Evolutionary conservation across 1,284 basidiomycete genomes (phyloP).

Genomic region (Ceratobasidium theobromae): DNA sequence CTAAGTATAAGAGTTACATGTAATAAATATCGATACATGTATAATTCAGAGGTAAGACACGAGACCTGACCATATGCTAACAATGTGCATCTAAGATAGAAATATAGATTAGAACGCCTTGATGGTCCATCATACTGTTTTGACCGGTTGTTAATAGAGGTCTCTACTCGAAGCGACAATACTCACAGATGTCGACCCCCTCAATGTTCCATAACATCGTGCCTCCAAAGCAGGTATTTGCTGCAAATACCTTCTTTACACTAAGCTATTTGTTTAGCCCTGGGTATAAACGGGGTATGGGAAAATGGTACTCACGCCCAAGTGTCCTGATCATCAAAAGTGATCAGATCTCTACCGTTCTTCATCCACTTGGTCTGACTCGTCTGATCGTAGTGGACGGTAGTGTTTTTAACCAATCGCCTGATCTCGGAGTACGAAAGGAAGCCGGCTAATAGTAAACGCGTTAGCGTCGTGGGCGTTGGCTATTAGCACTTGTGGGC

Average conservation of each 20-base stretch:
- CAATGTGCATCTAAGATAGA: no score
- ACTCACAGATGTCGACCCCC: conserved; percentile 1
- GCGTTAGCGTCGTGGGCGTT: not conserved
- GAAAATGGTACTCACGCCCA: conserved; percentile 1
- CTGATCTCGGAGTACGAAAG: conserved; percentile 21
- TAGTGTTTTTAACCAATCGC: conserved; percentile 1
- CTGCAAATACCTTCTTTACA: conserved; percentile 13
- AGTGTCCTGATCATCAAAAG: conserved; percentile 16
- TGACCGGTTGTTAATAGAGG: no score
- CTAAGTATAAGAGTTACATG: no score
- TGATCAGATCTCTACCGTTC: conserved; percentile 14
- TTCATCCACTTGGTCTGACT: conserved; percentile 21
- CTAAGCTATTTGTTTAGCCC: not conserved
- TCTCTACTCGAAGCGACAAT: no score
- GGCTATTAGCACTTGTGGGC: not conserved
- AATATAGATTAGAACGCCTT: no score
- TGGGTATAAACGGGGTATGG: not conserved
- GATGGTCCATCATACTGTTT: no score
- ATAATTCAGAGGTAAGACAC: no score
- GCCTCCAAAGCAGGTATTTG: conserved; percentile 17
- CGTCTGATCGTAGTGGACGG: conserved; percentile 14
- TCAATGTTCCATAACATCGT: conserved; percentile 21
- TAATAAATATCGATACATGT: no score
- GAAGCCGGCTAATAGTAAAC: not conserved
- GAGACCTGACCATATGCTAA: no score